phyloP scores from a whole-genome alignment of 768 basidiomycete species.

The Hypholoma fasciculare region DNA sequence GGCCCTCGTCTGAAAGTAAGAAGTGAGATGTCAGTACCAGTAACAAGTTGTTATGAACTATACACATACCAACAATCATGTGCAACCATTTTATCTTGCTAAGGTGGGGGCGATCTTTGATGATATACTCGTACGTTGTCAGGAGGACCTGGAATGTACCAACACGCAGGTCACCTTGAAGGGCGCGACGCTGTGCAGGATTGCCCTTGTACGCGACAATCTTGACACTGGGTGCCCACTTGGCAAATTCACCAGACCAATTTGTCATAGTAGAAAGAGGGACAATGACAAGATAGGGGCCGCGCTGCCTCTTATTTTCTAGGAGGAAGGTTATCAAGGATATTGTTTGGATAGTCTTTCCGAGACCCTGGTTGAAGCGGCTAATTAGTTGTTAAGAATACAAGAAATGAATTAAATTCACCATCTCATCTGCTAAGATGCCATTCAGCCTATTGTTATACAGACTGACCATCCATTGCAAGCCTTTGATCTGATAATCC shows the following conservation, averaged over 20 bases:
- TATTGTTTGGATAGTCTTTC: conserved; percentile 94
- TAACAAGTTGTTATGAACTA: not conserved
- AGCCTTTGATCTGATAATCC: conserved; percentile 91
- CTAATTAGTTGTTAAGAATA: conserved; percentile 9
- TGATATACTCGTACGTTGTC: conserved; percentile 97
- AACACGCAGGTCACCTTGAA: conserved; percentile 76
- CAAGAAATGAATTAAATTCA: conserved; percentile 25
- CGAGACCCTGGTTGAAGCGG: conserved; percentile 69
- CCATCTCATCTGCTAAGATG: conserved; percentile 95
- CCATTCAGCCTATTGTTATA: conserved; percentile 97
- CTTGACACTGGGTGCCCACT: conserved; percentile 88
- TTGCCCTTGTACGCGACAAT: conserved; percentile 91
- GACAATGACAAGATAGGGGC: conserved; percentile 94
- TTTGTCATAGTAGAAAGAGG: conserved; percentile 97
- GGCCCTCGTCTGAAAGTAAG: conserved; percentile 74
- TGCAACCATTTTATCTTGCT: conserved; percentile 95
- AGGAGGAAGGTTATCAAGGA: conserved; percentile 95
- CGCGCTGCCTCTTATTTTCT: conserved; percentile 86
- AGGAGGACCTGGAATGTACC: conserved; percentile 90
- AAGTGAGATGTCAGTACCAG: conserved; percentile 5
- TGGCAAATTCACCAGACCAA: conserved; percentile 96
- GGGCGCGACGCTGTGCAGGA: conserved; percentile 73
- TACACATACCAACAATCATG: conserved; percentile 85
- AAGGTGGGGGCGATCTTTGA: conserved; percentile 90
- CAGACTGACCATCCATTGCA: conserved; percentile 98